Base-by-base conservation (phyloP, 108 stramenopile species). In the Cyclotella choctawhatcheeana region DNA sequence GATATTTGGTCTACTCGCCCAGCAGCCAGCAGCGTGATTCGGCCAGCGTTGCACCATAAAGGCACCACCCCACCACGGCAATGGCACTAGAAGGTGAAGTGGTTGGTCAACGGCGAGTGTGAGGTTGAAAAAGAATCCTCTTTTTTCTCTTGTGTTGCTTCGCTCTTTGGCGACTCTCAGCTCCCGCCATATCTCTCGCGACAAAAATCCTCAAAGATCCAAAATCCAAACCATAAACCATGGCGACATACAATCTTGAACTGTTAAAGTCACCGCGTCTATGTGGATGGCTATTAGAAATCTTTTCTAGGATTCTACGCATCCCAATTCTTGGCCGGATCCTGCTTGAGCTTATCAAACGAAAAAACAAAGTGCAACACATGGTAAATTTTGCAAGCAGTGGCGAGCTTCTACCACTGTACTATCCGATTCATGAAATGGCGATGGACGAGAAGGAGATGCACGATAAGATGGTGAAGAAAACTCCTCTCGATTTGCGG, bases 361-460 rank as follows among this genome's bases (percentile, higher is more conserved):
- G 20, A 20, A 24, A 63, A 48, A 72, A 72, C 50, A 53, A 63
- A 31, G 3, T 72, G 2, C 45, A 18, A 29, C 12, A 60, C 12
- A 32, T 63, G 59, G 50, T 60, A 0, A n/a, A 24, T 5, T 72
- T 72, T 27, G 71, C 61, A 32, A 35, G 14, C 2, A 24, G 2
- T 25, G 35, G 32, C 3, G 10, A 43, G 24, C 17, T 40, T 35
- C 47, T 48, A 10, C 71, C 60, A 34, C 26, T 83, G 70, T 78
- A 83, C 35, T 80, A 76, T 73, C 85, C 85, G 6, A 68, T 86
- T 29, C 45, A 69, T 14, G 50, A 83, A 10, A 66, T 86, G 62
- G n/a, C 44, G 20, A 21, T 37, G 14, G 54, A 58, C 4, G 77
- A 77, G 21, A 31, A 50, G 6, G 53, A 5, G 21, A 68, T 32